Base-by-base conservation (phyloP, 345 rosid species). In the Eucalyptus albens region DNA sequence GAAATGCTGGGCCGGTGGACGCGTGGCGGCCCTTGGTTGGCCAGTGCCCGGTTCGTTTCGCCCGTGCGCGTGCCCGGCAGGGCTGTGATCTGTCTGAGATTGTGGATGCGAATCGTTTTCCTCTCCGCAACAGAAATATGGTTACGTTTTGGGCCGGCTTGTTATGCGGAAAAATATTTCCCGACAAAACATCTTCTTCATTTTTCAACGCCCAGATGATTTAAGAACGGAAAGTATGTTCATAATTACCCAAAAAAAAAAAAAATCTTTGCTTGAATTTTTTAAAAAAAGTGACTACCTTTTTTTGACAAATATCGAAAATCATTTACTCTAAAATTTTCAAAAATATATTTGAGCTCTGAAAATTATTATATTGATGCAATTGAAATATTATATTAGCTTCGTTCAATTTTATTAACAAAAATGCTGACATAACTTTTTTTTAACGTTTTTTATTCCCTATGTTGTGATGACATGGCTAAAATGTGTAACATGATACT, bases 401-500 rank as follows among this genome's bases (percentile, higher is more conserved):
- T 53, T 9, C 4, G 0, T 53, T 53, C 4, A 8, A 53, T 53
- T 19, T 53, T 53, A 53, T 10, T 56, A 56, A 56, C 3, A 24
- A 24, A 56, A 24, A 56, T 56, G 3, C 29, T 1, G 3, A 22
- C 29, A 5, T 22, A 2, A 56, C 1, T 24, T 56, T 24, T 24
- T 56, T 56, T 56, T 24, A 9, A 24, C 2, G 26, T 24, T 56
- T 9, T 22, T 2, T 56, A 11, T 56, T 56, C 13, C 29, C 29
- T 10, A 1, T 2, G 1, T 24, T 22, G 29, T 0, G 6, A 56
- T 56, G 29, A 56, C 62, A 4, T 22, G 9, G 12, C 3, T 24
- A 10, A 56, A 24, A 24, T 0, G 0, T 56, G 29, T 24, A 2
- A 22, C 13, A 10, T 24, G 26, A 56, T 0, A 8, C 13, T 24